phyloP scores from a whole-genome alignment of 345 rosid genomes.

The Cardamine resedifolia region DNA sequence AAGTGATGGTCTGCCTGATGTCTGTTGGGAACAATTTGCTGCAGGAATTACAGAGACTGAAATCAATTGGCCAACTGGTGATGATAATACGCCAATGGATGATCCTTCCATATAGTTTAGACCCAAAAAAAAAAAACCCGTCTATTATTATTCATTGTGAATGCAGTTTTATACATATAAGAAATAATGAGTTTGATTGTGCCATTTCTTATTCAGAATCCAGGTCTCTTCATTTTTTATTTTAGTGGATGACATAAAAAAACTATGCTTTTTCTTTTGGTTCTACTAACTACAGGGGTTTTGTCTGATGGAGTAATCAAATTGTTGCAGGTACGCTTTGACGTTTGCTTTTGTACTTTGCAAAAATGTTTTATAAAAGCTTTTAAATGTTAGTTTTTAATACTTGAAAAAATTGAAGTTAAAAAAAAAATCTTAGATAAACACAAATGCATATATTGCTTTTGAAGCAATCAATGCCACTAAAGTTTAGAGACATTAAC shows the following conservation, averaged over 20 bases:
- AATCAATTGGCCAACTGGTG: slow-evolving; percentile 51
- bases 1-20: slow-evolving; percentile 56
- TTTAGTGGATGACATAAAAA: neutral
- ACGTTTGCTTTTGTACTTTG: too few relatives aligned
- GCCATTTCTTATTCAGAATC: slow-evolving; percentile 13
- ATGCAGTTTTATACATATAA: slow-evolving; percentile 22
- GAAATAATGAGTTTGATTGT: slow-evolving; percentile 1
- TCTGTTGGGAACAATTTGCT: slow-evolving; percentile 58
- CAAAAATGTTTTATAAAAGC: too few relatives aligned
- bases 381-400: too few relatives aligned
- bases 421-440: too few relatives aligned
- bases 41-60: slow-evolving; percentile 48
- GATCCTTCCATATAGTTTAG: slow-evolving; percentile 21
- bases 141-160: slow-evolving; percentile 30
- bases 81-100: slow-evolving; percentile 6
- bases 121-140: neutral
- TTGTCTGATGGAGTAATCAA: slow-evolving; percentile 13
- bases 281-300: neutral
- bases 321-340: neutral
- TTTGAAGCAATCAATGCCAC: too few relatives aligned
- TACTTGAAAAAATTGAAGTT: too few relatives aligned
- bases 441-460: too few relatives aligned
- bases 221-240: neutral
- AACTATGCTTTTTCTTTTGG: slow-evolving; percentile 3
- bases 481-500: too few relatives aligned